Evolutionary conservation across 1,139 yeast species (phyloP), one percentile per base, ranked within the genome.

Genomic region (Kluyveromyces sp.): DNA sequence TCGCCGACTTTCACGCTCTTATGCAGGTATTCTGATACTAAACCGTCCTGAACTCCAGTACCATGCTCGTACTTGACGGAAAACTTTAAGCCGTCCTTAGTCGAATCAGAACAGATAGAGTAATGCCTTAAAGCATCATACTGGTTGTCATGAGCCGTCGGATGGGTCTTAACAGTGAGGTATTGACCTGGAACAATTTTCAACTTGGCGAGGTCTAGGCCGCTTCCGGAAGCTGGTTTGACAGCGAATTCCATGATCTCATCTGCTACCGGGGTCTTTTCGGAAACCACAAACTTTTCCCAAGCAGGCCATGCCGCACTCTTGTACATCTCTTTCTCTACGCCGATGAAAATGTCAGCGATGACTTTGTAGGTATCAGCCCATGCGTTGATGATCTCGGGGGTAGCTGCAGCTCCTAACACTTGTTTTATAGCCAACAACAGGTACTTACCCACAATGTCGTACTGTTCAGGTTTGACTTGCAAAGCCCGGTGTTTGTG

Each of bases 401-500:
- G 70, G 18, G 78, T 77, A 18, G 84, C 85, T 22, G 70, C 68
- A 29, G 66, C 67, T 9, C 87, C 87, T 35, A 81, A 65, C 39
- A 78, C 70, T 46, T 73, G 72, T 41, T 64, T 60, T 65, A 82
- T 73, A 17, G 86, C 77, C 25, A 65, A 67, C 37, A 81, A 60
- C 30, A 82, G 64, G 52, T 73, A 70, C 36, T 63, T 58, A 29
- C 87, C 88, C 33, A 82, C 87, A 49, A 78, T 69, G 15, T 80
- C 77, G 53, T 82, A 82, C 46, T 80, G 85, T 45, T 76, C 82
- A 2, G 87, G 77, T 46, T 64, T 61, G 36, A 82, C 71, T 55
- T 75, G 77, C 47, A 81, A 65, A 39, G 85, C 83, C 49, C 78
- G 80, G 52, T 82, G 88, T 61, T 80, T 81, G 49, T 70, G 70